Base-by-base conservation (phyloP, 306 rosid genomes). In the Casuarina cunninghamiana region DNA sequence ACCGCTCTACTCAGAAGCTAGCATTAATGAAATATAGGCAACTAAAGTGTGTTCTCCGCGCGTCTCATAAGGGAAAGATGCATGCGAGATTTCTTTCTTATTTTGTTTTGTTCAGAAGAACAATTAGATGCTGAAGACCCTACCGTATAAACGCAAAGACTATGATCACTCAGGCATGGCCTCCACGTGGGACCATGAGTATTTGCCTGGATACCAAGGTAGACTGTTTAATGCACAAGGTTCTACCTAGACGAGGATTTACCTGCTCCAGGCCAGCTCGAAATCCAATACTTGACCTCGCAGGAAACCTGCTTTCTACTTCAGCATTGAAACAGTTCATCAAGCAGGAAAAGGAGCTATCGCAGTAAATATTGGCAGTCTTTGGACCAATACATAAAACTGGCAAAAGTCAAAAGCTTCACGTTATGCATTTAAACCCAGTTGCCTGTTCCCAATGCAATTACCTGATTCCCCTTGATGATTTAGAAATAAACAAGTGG, bases 391-490 rank as follows among this genome's bases (percentile, higher is more conserved):
- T 26, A 26, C 32, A 26, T 10, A 41, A 62, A 49, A n/a, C 53
- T 5, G 0, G 15, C 17, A 2, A 15, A 53, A 21, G 67, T 82
- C 77, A 79, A 73, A 67, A 48, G 26, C 44, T 55, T 73, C 82
- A 73, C 76, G 76, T 50, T 7, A 10, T 73, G 85, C 72, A 63
- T 68, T 68, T 73, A 77, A 77, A 73, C 5, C 72, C 49, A 60
- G 39, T 66, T 48, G 76, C 72, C 69, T 26, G 66, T 77, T 82
- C 53, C 82, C 76, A 10, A 77, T 19, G 73, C 68, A 82, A 77
- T 15, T 77, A 2, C 4, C 53, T 5, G 51, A 77, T 72, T 72
- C 45, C 54, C 75, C 49, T n/a, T 17, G 50, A 9, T 17, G 19
- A 39, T 41, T 32, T 42, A 32, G 7, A 8, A 16, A 38, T 17